phyloP scores from a whole-genome alignment of 108 stramenopile species.

The Nitzschia sp. region DNA sequence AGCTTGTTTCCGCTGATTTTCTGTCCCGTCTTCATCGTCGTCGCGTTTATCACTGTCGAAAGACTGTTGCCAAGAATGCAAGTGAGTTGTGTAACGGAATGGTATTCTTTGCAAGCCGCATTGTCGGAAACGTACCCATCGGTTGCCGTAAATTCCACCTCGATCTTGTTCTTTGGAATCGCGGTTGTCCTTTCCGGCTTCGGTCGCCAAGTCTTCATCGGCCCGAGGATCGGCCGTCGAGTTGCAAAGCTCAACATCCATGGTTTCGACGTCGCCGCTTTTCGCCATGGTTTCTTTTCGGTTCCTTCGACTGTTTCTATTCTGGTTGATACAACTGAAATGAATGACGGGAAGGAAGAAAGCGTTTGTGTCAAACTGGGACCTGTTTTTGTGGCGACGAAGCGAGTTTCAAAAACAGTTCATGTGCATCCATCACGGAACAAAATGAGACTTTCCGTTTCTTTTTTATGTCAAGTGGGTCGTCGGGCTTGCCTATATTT shows the following conservation, averaged over 20 bases:
- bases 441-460: background rate
- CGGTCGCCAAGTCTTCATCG: background rate
- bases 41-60: background rate
- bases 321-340: background rate
- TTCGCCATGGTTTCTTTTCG: background rate
- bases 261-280: background rate
- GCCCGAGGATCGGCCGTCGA: no score
- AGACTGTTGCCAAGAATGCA: no score
- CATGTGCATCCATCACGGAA: no score
- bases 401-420: slow-evolving; percentile 1
- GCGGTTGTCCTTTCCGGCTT: no score
- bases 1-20: no score
- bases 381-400: background rate
- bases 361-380: no score
- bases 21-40: slow-evolving; percentile 7
- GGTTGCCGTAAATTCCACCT: background rate
- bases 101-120: no score
- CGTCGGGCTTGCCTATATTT: no score
- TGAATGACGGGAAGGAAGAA: background rate
- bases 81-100: no score
- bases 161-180: no score
- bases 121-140: background rate
- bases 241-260: no score
- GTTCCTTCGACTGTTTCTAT: background rate
- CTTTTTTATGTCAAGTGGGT: no score